Base-by-base conservation (phyloP, 345 rosid species). In the Trapa bicornis region DNA sequence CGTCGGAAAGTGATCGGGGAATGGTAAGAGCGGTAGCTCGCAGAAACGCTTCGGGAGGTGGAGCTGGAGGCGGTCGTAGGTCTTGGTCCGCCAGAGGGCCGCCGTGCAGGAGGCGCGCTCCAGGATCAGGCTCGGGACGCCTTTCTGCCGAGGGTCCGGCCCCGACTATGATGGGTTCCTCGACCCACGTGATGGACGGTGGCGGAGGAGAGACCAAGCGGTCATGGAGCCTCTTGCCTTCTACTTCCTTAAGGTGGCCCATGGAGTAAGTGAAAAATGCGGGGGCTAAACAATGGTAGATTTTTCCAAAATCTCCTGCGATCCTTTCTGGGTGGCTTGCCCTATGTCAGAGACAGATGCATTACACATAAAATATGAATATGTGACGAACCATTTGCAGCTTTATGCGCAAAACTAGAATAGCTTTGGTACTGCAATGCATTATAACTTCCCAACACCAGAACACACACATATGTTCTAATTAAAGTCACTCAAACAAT, bases 41-140 rank as follows among this genome's bases (percentile, higher is more conserved):
- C 96, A 91, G 61, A 89, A 89, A 10, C 81, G 82, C 81, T 86
- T 94, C 12, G 97, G 99, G 10, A 94, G 91, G 73, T 91, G 99
- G 38, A 94, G 92, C 56, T 79, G 85, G 71, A 94, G 92, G 57
- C 99, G 92, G 67, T 89, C 96, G 10, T 94, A 94, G 39, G 99
- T 88, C 68, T 65, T 67, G 58, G 80, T 67, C 65, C 84, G 85
- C 99, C 99, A 94, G 7, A 94, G 76, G 42, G 99, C 84, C 52
- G 99, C 99, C 71, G 91, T 76, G 41, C 93, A 87, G 54, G 86
- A 82, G 6, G 74, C 73, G 76, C 80, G 84, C 79, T 94, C 99
- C 11, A 94, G 89, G 68, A 91, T 76, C 32, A 94, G 72, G 29
- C 84, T 84, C 47, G 95, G 88, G 12, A 94, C 74, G 0, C 93